Conservation (phyloP, 1,284 basidiomycete genomes). For the Tremellales sp. region DNA sequence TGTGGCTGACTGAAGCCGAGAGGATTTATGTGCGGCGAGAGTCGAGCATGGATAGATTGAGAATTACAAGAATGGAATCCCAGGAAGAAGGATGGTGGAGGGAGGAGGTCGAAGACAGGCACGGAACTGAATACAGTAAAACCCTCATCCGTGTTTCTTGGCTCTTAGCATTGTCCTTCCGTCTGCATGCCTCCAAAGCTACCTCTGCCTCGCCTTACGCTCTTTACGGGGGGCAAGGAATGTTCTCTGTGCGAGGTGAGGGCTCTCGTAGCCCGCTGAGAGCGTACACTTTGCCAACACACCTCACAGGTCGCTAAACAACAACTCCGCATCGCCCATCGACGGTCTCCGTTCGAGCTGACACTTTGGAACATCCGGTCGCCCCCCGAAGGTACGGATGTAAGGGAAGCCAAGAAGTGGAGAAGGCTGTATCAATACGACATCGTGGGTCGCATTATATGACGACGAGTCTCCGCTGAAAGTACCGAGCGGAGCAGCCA, state of each 20-base stretch:
- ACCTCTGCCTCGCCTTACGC: conserved; percentile 38
- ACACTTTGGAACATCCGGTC: conserved; percentile 43
- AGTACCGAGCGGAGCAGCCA: conserved; percentile 25
- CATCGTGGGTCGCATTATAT: conserved; percentile 29
- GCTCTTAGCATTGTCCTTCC: neutral
- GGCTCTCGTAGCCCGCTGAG: neutral
- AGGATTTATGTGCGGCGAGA: neutral
- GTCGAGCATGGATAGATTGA: neutral
- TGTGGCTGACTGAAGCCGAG: neutral
- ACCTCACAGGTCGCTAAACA: conserved; percentile 37
- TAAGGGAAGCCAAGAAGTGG: conserved; percentile 40
- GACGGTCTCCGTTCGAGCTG: conserved; percentile 40
- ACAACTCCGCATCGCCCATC: conserved; percentile 33
- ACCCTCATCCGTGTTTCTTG: neutral
- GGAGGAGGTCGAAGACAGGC: conserved; percentile 6
- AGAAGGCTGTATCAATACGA: conserved; percentile 46
- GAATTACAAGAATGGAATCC: neutral
- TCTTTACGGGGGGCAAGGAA: conserved; percentile 48
- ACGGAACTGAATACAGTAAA: neutral
- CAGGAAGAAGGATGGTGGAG: conserved; percentile 1
- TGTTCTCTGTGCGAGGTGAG: conserved; percentile 47
- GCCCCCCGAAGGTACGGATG: conserved; percentile 32
- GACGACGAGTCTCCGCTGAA: neutral
- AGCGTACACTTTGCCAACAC: neutral
- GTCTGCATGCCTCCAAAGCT: conserved; percentile 34